phyloP scores from a whole-genome alignment of 2,329 filamentous ascomycete genomes.

The Diaporthe sp. region DNA sequence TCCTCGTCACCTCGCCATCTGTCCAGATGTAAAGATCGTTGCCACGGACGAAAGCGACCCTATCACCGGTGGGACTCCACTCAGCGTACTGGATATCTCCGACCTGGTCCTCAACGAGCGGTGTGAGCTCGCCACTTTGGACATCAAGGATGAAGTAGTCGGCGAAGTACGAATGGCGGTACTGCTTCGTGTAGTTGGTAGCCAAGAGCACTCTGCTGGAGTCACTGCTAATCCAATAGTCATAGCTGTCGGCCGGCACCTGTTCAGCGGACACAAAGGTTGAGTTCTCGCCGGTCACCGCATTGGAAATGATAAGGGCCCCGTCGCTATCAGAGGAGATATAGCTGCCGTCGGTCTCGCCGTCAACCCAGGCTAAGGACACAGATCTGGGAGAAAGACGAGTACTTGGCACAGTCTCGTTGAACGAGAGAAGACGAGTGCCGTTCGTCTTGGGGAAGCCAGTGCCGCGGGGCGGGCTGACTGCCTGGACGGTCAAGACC shows the following conservation, averaged over 20 bases:
- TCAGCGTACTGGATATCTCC: slow-evolving; percentile 78
- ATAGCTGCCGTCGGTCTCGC: slow-evolving; percentile 18
- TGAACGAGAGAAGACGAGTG: slow-evolving; percentile 24
- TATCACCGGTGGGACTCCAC: slow-evolving; percentile 69
- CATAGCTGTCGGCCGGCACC: slow-evolving; percentile 67
- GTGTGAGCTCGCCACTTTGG: slow-evolving; percentile 65
- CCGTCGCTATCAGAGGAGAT: slow-evolving; percentile 7
- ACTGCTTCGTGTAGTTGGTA: slow-evolving; percentile 77
- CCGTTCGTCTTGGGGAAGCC: slow-evolving; percentile 27
- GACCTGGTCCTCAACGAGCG: slow-evolving; percentile 70
- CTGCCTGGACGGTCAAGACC: background rate
- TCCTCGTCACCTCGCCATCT: slow-evolving; percentile 66
- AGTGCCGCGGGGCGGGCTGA: background rate
- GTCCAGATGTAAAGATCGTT: slow-evolving; percentile 75
- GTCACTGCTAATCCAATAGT: slow-evolving; percentile 75
- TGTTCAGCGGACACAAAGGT: slow-evolving; percentile 71
- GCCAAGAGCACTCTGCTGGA: slow-evolving; percentile 72
- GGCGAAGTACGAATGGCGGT: slow-evolving; percentile 77
- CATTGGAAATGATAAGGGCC: slow-evolving; percentile 5
- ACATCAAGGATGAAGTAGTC: slow-evolving; percentile 77
- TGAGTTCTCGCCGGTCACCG: slow-evolving; percentile 65
- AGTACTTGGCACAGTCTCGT: slow-evolving; percentile 21
- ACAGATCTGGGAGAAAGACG: slow-evolving; percentile 3
- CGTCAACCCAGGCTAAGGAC: slow-evolving; percentile 9
- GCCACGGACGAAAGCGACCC: slow-evolving; percentile 76